Evolutionary conservation across 805 yeast genomes (phyloP).

Genomic region (Saccharomycopsis lassenensis): DNA sequence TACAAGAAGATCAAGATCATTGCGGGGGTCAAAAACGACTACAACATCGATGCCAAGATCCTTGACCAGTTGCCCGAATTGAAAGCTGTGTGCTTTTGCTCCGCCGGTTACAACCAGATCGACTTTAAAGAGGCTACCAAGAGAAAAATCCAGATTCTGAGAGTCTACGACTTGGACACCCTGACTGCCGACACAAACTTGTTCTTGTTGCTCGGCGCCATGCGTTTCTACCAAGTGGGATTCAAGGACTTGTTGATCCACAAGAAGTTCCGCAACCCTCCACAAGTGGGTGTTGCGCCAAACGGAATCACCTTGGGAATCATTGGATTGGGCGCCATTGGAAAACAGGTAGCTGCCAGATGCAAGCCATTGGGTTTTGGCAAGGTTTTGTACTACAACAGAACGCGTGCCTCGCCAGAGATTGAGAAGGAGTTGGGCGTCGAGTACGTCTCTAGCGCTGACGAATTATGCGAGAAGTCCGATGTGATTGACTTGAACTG

Average conservation of each 20-base stretch:
- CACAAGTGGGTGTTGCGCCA: constrained; percentile 30
- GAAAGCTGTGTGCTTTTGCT: constrained; percentile 15
- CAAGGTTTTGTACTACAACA: constrained; percentile 32
- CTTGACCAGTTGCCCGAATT: constrained; percentile 15
- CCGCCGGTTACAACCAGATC: constrained; percentile 50
- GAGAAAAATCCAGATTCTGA: constrained; percentile 36
- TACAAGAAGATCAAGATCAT: constrained; percentile 3
- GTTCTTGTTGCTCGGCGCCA: constrained; percentile 38
- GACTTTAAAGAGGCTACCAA: constrained; percentile 32
- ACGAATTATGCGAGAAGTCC: constrained; percentile 22
- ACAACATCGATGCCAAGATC: constrained; percentile 11
- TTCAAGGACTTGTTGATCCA: constrained; percentile 26
- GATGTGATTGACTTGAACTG: constrained; percentile 29
- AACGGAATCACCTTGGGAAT: constrained; percentile 34
- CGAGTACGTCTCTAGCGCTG: constrained; percentile 21
- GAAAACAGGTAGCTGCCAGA: constrained; percentile 31
- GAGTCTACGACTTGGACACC: constrained; percentile 41
- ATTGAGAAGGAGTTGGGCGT: constrained; percentile 27
- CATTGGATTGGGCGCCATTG: constrained; percentile 39
- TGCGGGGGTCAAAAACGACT: constrained; percentile 16
- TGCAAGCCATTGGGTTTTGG: constrained; percentile 35
- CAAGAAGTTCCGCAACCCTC: constrained; percentile 36
- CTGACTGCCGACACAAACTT: constrained; percentile 51
- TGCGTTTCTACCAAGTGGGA: constrained; percentile 37
- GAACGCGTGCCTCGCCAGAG: constrained; percentile 25